Percentiles rank a stretch among this genome's conserved stretches.
These are phyloP conservation scores for Aspergillus costaricaensis DNA, from an alignment of 2,329 filamentous ascomycete genomes.

Conservation along the genomic window DNA sequence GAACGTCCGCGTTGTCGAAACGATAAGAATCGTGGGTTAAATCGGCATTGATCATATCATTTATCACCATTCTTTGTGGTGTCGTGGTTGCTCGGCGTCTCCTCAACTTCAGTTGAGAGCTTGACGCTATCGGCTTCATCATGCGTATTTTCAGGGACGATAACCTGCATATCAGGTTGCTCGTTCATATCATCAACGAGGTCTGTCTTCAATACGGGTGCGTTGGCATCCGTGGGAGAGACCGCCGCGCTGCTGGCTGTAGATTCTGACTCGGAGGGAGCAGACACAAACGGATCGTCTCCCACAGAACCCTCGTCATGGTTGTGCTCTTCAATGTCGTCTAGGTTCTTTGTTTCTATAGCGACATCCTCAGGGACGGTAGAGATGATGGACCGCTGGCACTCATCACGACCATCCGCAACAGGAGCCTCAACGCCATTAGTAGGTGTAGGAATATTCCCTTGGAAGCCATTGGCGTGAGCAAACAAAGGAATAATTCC, in stretches of 20 bases:
- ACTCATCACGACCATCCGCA: slow-evolving; percentile 2
- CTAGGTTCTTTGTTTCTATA: slow-evolving; percentile 5
- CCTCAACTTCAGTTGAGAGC: slow-evolving; percentile 6
- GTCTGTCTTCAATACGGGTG: not conserved
- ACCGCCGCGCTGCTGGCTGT: slow-evolving; percentile 14
- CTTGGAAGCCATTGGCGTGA: slow-evolving; percentile 17
- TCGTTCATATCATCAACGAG: slow-evolving; percentile 7
- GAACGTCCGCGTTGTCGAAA: not conserved
- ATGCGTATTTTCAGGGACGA: not conserved
- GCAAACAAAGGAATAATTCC: slow-evolving; percentile 74
- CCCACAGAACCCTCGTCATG: slow-evolving; percentile 9
- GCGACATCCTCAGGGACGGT: slow-evolving; percentile 4
- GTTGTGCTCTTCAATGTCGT: slow-evolving; percentile 7
- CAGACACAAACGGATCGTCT: slow-evolving; percentile 18
- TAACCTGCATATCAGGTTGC: slow-evolving; percentile 4
- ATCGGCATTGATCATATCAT: slow-evolving; percentile 1
- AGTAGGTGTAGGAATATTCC: not conserved
- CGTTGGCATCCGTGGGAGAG: slow-evolving; percentile 8
- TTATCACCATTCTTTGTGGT: slow-evolving; percentile 2
- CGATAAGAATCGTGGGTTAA: not conserved
- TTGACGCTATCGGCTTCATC: slow-evolving; percentile 1
- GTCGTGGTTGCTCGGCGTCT: slow-evolving; percentile 3
- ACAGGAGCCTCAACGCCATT: not conserved
- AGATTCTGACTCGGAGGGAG: slow-evolving; percentile 10
- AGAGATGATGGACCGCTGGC: slow-evolving; percentile 8